Evolutionary conservation across 768 basidiomycete genomes (phyloP).

Genomic region (Sistotremastrum suecicum): DNA sequence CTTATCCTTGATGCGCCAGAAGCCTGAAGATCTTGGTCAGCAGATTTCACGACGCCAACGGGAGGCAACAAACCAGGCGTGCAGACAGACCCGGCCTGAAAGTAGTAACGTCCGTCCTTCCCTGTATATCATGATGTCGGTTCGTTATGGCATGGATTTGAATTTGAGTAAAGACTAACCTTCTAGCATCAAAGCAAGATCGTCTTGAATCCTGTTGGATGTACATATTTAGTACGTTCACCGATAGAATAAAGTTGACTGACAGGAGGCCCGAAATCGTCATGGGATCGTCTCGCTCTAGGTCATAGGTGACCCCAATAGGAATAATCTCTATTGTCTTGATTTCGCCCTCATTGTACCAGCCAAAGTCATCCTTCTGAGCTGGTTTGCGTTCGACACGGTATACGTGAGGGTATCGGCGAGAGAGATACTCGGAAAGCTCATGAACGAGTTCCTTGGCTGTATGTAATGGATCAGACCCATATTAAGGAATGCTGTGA

Average conservation of each 20-base stretch:
- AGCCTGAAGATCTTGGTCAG: slow-evolving; percentile 28
- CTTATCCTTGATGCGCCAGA: slow-evolving; percentile 68
- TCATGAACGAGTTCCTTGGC: slow-evolving; percentile 58
- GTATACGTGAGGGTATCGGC: slow-evolving; percentile 48
- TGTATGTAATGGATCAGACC: slow-evolving; percentile 11
- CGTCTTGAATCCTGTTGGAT: slow-evolving; percentile 11
- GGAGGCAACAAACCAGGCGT: slow-evolving; percentile 34
- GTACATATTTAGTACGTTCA: neutral
- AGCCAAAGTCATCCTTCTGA: slow-evolving; percentile 13
- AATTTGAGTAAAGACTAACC: slow-evolving; percentile 1
- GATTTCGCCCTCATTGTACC: slow-evolving; percentile 34
- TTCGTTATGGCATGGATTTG: neutral
- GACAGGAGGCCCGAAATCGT: slow-evolving; percentile 48
- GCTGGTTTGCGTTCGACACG: slow-evolving; percentile 26
- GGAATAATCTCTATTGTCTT: slow-evolving; percentile 37
- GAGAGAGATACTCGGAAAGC: slow-evolving; percentile 48
- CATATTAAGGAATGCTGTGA: neutral
- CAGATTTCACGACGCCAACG: neutral
- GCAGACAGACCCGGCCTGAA: slow-evolving; percentile 60
- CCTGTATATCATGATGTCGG: slow-evolving; percentile 21
- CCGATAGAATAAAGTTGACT: slow-evolving; percentile 14
- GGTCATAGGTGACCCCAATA: slow-evolving; percentile 31
- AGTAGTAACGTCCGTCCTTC: slow-evolving; percentile 54
- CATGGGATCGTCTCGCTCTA: slow-evolving; percentile 44
- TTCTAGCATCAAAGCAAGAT: slow-evolving; percentile 17